Conservation (phyloP, 768 basidiomycete species). For the Rhizopogon vinicolor region DNA sequence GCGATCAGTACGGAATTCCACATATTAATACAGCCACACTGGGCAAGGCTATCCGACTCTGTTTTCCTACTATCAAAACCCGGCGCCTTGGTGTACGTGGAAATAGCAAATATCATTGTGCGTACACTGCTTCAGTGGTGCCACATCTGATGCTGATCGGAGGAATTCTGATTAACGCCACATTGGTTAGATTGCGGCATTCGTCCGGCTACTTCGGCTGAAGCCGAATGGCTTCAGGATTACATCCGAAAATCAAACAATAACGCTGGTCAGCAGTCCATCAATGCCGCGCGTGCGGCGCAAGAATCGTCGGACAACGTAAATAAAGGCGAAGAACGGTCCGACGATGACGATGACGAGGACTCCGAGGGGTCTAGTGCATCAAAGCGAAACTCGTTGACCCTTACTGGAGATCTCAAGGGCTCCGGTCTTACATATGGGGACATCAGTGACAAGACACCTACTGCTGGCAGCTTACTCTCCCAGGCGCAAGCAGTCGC, state of each 20-base stretch:
- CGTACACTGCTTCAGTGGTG: slow-evolving; percentile 34
- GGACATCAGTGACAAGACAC: slow-evolving; percentile 81
- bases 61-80: slow-evolving; percentile 94
- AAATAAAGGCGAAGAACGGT: slow-evolving; percentile 62
- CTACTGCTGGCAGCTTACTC: slow-evolving; percentile 71
- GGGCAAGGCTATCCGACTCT: slow-evolving; percentile 90
- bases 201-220: slow-evolving; percentile 84
- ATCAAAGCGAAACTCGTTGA: slow-evolving; percentile 73
- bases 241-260: slow-evolving; percentile 91
- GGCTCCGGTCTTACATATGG: slow-evolving; percentile 46
- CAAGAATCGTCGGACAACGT: slow-evolving; percentile 63
- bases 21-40: slow-evolving; percentile 95
- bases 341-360: slow-evolving; percentile 84
- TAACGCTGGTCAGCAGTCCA: slow-evolving; percentile 69
- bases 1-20: slow-evolving; percentile 89
- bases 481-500: slow-evolving; percentile 69
- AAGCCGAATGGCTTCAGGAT: slow-evolving; percentile 89
- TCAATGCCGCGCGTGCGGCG: slow-evolving; percentile 68
- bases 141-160: slow-evolving; percentile 29
- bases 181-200: slow-evolving; percentile 76
- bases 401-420: slow-evolving; percentile 61
- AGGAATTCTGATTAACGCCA: slow-evolving; percentile 25
- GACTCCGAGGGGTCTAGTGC: slow-evolving; percentile 75
- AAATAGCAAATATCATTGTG: slow-evolving; percentile 96
- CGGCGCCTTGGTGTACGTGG: slow-evolving; percentile 88